phyloP scores from a whole-genome alignment of 352 stramenopile genomes.

The Aphanomyces astaci region DNA sequence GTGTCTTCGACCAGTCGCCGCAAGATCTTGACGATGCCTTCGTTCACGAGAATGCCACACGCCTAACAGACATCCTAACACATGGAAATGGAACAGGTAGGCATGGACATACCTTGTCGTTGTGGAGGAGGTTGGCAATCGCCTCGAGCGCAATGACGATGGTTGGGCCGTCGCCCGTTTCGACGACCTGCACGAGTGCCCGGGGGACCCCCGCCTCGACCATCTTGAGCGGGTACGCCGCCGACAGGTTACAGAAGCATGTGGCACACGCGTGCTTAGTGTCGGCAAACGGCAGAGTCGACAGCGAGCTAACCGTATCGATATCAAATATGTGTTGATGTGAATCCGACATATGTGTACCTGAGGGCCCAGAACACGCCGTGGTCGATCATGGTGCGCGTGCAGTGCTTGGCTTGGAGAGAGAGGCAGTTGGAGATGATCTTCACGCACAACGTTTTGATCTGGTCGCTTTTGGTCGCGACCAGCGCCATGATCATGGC shows the following conservation, averaged over 20 bases:
- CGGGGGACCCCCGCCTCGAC: conserved; percentile 56
- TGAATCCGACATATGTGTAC: conserved; percentile 13
- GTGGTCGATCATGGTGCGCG: conserved; percentile 55
- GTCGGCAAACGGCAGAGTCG: conserved; percentile 45
- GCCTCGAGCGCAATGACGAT: conserved; percentile 55
- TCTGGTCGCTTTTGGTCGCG: conserved; percentile 38
- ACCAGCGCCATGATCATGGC: conserved; percentile 68
- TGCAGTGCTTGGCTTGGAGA: conserved; percentile 41
- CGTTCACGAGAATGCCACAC: conserved; percentile 57
- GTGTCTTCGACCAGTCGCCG: conserved; percentile 45
- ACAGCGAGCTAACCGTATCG: conserved; percentile 29
- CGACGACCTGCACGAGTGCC: conserved; percentile 51
- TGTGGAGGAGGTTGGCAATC: conserved; percentile 68
- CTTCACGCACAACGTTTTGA: conserved; percentile 69
- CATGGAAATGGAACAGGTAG: too few relatives aligned
- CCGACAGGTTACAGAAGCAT: conserved; percentile 70
- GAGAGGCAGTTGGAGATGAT: conserved; percentile 69
- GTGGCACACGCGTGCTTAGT: conserved; percentile 51
- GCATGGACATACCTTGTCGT: conserved; percentile 43
- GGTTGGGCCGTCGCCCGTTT: conserved; percentile 34
- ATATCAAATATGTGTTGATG: not conserved
- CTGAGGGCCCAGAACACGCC: conserved; percentile 68
- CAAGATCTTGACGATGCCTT: conserved; percentile 59
- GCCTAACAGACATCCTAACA: too few relatives aligned
- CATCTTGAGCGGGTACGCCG: conserved; percentile 37